Evolutionary conservation across 2,329 filamentous ascomycete genomes (phyloP).

Genomic region (Talaromyces pinophilus): DNA sequence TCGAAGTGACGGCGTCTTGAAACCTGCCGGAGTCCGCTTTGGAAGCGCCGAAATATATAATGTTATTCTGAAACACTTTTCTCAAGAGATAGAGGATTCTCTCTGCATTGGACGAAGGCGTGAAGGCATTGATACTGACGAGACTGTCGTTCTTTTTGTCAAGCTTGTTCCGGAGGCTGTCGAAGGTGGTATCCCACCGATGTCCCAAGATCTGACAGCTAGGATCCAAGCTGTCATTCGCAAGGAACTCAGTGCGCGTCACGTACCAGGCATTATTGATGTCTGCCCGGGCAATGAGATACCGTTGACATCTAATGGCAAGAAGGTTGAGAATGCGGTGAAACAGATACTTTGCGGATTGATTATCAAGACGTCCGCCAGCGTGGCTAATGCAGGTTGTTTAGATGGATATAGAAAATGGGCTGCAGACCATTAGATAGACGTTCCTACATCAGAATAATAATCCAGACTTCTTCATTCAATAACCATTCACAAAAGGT

Average conservation of each 20-base stretch:
- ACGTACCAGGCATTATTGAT: constrained; percentile 82
- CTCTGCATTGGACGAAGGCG: constrained; percentile 79
- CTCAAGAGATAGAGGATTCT: constrained; percentile 75
- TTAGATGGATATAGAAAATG: constrained; percentile 85
- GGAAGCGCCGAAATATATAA: constrained; percentile 97
- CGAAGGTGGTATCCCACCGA: constrained; percentile 32
- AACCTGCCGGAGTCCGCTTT: constrained; percentile 88
- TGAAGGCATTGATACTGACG: constrained; percentile 70
- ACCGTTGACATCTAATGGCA: constrained; percentile 89
- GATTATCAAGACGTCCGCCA: constrained; percentile 83
- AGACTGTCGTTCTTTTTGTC: constrained; percentile 85
- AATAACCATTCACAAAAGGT: neutral
- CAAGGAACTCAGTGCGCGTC: constrained; percentile 78
- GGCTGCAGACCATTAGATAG: constrained; percentile 57
- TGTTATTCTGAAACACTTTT: constrained; percentile 81
- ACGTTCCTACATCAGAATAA: neutral
- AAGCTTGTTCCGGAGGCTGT: constrained; percentile 59
- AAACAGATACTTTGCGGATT: constrained; percentile 93
- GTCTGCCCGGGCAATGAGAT: constrained; percentile 72
- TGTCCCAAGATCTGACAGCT: constrained; percentile 61
- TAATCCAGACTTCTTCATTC: neutral
- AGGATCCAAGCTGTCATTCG: constrained; percentile 69
- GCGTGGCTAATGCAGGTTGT: constrained; percentile 87
- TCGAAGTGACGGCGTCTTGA: constrained; percentile 87
- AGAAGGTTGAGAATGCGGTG: constrained; percentile 96